Conservation (phyloP, 345 rosid genomes). For the Murraya paniculata region DNA sequence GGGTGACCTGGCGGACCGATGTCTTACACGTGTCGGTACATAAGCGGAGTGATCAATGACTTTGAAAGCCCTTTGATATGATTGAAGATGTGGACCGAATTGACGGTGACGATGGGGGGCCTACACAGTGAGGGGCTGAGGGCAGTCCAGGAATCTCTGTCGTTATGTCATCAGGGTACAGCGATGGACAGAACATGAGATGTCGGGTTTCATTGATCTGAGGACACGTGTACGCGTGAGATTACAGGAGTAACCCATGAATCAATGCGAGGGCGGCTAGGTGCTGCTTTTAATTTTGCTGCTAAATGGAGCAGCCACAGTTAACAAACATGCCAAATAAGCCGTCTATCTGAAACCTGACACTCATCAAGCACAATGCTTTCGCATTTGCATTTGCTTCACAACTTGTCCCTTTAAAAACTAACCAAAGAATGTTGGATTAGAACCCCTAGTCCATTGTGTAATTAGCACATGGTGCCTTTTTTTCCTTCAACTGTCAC, state of each 20-base stretch:
- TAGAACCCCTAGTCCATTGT: neutral
- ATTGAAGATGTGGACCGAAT: neutral
- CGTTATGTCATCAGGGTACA: constrained; percentile 36
- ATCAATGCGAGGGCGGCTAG: neutral
- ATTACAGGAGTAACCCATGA: neutral
- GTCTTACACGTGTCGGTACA: constrained; percentile 19
- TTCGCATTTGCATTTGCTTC: neutral
- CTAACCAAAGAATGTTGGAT: neutral
- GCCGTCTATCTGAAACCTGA: neutral
- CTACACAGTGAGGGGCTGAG: neutral
- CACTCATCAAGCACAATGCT: neutral
- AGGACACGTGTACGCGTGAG: constrained; percentile 6
- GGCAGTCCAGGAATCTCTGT: constrained; percentile 51
- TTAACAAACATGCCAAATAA: neutral
- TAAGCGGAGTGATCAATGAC: neutral
- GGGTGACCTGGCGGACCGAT: neutral
- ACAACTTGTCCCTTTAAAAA: neutral
- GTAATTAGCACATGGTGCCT: neutral
- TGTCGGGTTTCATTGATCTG: neutral
- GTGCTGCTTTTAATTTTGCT: no score
- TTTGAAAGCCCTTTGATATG: neutral
- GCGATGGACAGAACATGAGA: neutral
- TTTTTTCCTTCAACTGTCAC: no score
- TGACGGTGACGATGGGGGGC: constrained; percentile 18
- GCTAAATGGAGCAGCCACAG: neutral